phyloP scores from a whole-genome alignment of 2,329 filamentous ascomycete species.

The Metarhizium anisopliae region DNA sequence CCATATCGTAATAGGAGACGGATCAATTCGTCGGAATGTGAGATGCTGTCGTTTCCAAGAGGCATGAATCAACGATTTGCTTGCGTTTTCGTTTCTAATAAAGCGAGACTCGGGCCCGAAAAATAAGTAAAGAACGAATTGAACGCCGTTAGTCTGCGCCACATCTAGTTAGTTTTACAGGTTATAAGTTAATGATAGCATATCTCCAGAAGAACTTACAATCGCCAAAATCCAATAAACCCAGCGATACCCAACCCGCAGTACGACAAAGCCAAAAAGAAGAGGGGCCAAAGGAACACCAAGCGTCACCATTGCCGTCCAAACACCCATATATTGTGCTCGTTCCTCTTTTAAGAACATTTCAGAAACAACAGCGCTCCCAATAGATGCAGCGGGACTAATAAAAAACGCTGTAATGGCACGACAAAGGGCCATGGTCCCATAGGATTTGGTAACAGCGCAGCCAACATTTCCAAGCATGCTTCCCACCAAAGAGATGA shows the following conservation, averaged over 20 bases:
- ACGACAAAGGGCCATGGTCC: conserved; percentile 37
- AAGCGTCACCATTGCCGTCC: conserved; percentile 14
- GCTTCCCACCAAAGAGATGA: conserved; percentile 37
- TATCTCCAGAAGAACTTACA: conserved; percentile 16
- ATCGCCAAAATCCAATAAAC: conserved; percentile 51
- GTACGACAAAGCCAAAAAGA: conserved; percentile 35
- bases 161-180: too few species aligned
- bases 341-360: conserved; percentile 11
- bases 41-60: neutral
- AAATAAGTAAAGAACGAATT: conserved; percentile 10
- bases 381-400: conserved; percentile 31
- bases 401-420: conserved; percentile 46
- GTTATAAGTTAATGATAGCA: too few species aligned
- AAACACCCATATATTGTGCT: conserved; percentile 11
- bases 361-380: conserved; percentile 12
- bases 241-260: conserved; percentile 46
- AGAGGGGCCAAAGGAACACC: conserved; percentile 22
- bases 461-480: conserved; percentile 42
- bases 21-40: conserved; percentile 10
- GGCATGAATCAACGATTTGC: neutral
- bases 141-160: conserved; percentile 10
- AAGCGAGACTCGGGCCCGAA: conserved; percentile 13
- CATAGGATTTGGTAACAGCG: conserved; percentile 37
- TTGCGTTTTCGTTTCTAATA: neutral
- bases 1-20: conserved; percentile 1